Base-by-base conservation (phyloP, 78 protist species). In the Cavenderia fasciculata region DNA sequence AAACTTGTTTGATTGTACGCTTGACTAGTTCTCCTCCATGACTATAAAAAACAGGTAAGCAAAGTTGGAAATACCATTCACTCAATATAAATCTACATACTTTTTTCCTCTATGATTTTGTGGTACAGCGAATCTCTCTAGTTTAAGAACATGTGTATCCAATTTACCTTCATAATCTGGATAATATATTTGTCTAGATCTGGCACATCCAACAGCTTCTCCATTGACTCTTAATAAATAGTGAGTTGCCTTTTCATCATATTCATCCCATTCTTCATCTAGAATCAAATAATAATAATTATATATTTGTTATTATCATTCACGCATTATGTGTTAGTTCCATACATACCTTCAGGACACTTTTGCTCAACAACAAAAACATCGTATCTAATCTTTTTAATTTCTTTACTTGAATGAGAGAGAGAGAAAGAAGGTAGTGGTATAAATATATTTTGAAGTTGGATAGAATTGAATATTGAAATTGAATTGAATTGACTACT, bases 231-330 rank as follows among this genome's bases (percentile, higher is more conserved):
- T 49, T 40, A 82, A 57, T n/a, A 82, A 68, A 1, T 66, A 57
- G 33, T 82, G 90, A 41, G 49, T 63, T 4, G 68, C 27, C 21
- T 23, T 19, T 31, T 31, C 78, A 68, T 82, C 90, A 68, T 82
- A 46, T 56, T 82, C 90, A 82, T 82, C 90, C 76, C 78, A 82
- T 68, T 82, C 90, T n/a, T 82, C 90, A 25, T 82, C 90, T 43
- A 27, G 34, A 12, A 63, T 36, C 8, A 63, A 19, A 34, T 61
- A 61, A 31, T 29, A 61, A n/a, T 61, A 34, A 61, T 16, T n/a
- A 8, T 3, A 36, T 4, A 21, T 5, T 61, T 61, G 5, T 4
- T 31, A 34, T 27, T 3, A 18, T 61, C 6, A 61, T 18, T 61
- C 6, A 31, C 8, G 19, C 1, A n/a, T 21, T 14, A 7, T n/a